Base-by-base conservation (phyloP, 2,329 filamentous ascomycete species). In the Xylaria sp. region DNA sequence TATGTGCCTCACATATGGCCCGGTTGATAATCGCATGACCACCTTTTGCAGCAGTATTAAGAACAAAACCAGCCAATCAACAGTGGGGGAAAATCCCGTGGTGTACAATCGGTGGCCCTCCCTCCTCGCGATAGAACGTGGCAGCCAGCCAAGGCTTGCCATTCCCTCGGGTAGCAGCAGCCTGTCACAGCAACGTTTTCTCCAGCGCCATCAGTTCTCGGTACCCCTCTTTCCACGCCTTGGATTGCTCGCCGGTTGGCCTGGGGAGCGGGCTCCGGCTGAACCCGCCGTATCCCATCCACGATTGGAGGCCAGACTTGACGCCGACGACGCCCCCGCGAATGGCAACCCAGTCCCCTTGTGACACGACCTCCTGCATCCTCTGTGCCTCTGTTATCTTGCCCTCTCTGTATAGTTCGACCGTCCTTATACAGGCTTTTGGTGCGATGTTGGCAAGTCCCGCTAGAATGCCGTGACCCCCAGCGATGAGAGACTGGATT, bases 401-500 rank as follows among this genome's bases (percentile, higher is more conserved):
- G 21, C 87, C 88, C 40, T 81, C 74, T 52, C 80, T 78, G 73
- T 84, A 90, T 5, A 90, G 79, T 64, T 87, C 80, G 60, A 88
- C 79, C 1, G 88, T 81, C 71, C 81, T 78, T 52, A 88, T 81
- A 74, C 87, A 90, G 11, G 87, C 81, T 71, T 84, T 87, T 31
- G 90, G 90, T 2, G 87, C 84, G 53, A 92, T 83, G 75, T 92
- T 92, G 69, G 85, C 90, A 63, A 91, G 81, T 5, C 89, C 90
- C 25, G 87, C 88, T 58, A 93, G 86, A 70, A 91, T 85, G 55
- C 90, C 90, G 58, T 88, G 86, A 8, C 87, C 89, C 43, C 89
- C 90, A 7, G 83, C 89, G 33, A 89, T 81, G 38, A 92, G 74
- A 0, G 87, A 87, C 71, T 90, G 89, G 46, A 92, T 78, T 3